Evolutionary conservation across 2,329 filamentous ascomycete species (phyloP).

Genomic region (Lasiodiplodia gonubiensis): DNA sequence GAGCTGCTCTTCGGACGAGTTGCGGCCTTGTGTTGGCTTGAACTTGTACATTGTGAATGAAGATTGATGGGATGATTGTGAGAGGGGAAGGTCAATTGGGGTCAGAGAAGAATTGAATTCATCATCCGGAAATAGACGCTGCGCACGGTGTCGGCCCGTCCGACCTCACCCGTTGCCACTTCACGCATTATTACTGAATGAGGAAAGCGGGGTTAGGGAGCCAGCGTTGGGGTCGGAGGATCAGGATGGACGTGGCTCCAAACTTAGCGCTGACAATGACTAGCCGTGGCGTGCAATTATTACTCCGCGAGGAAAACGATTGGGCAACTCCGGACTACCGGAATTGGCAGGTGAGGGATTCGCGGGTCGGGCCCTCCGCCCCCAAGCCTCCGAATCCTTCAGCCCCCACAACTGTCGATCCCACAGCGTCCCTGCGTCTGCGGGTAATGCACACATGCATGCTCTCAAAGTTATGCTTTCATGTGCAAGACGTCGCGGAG

Average conservation of each 20-base stretch:
- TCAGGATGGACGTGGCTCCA: background rate
- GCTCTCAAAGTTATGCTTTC: background rate
- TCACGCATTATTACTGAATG: background rate
- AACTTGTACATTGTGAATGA: background rate
- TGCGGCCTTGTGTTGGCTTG: background rate
- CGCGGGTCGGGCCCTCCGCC: background rate
- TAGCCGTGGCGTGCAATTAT: background rate
- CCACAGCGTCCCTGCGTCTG: background rate
- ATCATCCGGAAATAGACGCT: background rate
- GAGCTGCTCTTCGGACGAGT: background rate
- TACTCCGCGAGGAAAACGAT: background rate
- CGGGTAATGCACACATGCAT: background rate
- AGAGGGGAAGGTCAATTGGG: background rate
- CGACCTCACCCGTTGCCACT: background rate
- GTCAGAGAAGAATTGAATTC: background rate
- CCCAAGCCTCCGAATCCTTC: background rate
- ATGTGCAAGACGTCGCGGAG: background rate
- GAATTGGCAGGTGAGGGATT: background rate
- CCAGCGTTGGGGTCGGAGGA: background rate
- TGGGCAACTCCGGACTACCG: background rate
- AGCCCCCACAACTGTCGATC: slow-evolving; percentile 1
- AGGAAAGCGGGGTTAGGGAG: background rate
- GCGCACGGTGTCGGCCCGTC: background rate
- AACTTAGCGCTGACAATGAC: background rate
- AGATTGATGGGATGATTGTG: background rate